A percentile compares a stretch with the other conserved stretches of the same genome.
These are phyloP conservation scores for Puccinia horiana DNA, from an alignment of 1,284 basidiomycete genomes.

Conservation along the genomic window DNA sequence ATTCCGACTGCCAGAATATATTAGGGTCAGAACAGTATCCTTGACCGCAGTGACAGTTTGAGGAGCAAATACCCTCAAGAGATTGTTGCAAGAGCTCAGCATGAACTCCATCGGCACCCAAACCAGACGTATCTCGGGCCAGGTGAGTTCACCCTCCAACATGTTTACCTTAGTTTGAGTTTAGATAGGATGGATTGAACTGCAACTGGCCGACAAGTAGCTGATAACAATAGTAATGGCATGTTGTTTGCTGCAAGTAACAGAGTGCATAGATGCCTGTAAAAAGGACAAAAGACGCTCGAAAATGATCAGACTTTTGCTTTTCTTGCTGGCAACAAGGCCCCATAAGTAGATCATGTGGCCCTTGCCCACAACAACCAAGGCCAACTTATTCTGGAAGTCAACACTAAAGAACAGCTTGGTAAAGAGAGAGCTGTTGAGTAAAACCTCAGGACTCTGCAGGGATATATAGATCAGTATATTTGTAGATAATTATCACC, in stretches of 20 bases:
- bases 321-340: neutral
- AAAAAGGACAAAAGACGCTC: neutral
- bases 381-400: neutral
- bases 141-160: constrained; percentile 13
- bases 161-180: neutral
- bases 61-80: neutral
- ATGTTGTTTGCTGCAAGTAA: constrained; percentile 2
- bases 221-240: constrained; percentile 3
- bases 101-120: neutral
- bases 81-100: neutral
- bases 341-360: constrained; percentile 16
- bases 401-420: neutral
- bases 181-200: neutral
- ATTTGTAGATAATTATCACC: too few species aligned
- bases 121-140: neutral
- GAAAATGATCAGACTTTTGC: neutral
- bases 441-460: constrained; percentile 12
- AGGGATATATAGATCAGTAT: too few species aligned
- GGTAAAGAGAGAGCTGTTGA: neutral
- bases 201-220: constrained; percentile 8
- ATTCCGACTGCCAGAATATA: neutral
- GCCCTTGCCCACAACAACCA: neutral
- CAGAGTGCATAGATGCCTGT: neutral
- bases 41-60: neutral
- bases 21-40: neutral